phyloP scores from a whole-genome alignment of 75 land plant genomes.

The Gnetum montanum region DNA sequence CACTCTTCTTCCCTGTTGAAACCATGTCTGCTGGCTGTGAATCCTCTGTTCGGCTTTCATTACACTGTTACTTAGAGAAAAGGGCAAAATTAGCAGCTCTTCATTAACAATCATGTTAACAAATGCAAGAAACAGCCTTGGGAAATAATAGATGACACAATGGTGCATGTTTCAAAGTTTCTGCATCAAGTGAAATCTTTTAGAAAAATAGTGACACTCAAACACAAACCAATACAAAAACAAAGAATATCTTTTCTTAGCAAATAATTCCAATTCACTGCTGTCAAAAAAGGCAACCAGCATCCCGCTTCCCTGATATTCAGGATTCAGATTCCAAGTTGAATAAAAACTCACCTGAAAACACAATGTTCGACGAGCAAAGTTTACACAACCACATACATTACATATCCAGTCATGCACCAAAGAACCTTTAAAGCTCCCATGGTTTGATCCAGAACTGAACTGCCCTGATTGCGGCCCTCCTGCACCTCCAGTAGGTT shows the following conservation, averaged over 20 bases:
- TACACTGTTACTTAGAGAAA: slow-evolving; percentile 20
- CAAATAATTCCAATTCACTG: too few relatives aligned
- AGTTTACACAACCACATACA: slow-evolving; percentile 41
- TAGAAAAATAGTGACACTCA: too few relatives aligned
- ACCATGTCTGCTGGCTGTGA: slow-evolving; percentile 28
- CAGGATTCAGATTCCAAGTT: too few relatives aligned
- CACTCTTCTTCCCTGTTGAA: slow-evolving; percentile 17
- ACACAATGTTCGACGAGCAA: slow-evolving; percentile 38
- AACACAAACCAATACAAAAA: too few relatives aligned
- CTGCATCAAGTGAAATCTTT: not conserved
- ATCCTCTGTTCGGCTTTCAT: slow-evolving; percentile 38
- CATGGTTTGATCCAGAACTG: slow-evolving; percentile 8
- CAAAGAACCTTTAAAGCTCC: slow-evolving; percentile 7
- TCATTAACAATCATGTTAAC: too few relatives aligned
- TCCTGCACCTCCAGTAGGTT: slow-evolving; percentile 40
- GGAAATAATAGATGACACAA: too few relatives aligned
- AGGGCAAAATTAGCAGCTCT: not conserved
- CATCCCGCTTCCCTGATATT: too few relatives aligned
- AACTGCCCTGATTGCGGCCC: slow-evolving; percentile 14
- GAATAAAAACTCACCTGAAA: slow-evolving; percentile 28
- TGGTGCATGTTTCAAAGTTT: too few relatives aligned
- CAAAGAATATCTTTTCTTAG: too few relatives aligned
- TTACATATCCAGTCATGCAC: slow-evolving; percentile 41
- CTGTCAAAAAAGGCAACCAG: too few relatives aligned
- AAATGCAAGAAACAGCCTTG: too few relatives aligned